Evolutionary conservation across 139 green algal species (phyloP), one percentile per base, ranked within the genome.

Genomic region (Chlamydomonas eustigma): DNA sequence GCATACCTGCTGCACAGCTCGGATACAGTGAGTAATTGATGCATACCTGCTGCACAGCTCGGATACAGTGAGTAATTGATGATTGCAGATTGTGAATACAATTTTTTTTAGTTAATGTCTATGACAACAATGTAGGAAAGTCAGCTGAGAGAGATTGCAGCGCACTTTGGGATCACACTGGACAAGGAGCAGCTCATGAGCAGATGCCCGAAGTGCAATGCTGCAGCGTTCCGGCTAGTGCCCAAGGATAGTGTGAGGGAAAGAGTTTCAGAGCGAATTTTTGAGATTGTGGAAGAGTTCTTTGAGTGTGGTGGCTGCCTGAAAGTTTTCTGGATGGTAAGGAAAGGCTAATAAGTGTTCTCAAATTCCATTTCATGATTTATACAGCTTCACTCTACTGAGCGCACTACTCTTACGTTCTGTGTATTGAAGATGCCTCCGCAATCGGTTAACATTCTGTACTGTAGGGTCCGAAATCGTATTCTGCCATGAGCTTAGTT

Each of bases 61-160:
- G 32, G 65, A 73, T 18, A 6, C 65, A 28, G 63, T 70, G 63
- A 28, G 63, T 70, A 18, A 58, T 12, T 28, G 12, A 58, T 32
- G 63, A 28, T 28, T 70, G 25, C 63, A 37, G 25, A 28, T 8
- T 8, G 24, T 8, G 25, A 28, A 22, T 8, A 31, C 28, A 8
- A 18, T 22, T 70, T 70, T 31, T 28, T 70, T 50, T 22, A 12
- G 44, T 74, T 25, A 28, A 8, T 12, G 4, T 50, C 33, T 74
- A 35, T 50, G 8, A 12, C 66, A 74, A 32, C 4, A 32, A 51
- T 22, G 28, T 35, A 39, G 68, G 68, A 58, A 38, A 12, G 4
- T 68, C 86, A 91, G 76, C 52, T 91, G 69, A 30, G 58, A 28
- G 83, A 91, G 75, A 68, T 91, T 18, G 75, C 78, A 12, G 37